Base-by-base conservation (phyloP, 768 basidiomycete genomes). In the Tricholomella constricta region DNA sequence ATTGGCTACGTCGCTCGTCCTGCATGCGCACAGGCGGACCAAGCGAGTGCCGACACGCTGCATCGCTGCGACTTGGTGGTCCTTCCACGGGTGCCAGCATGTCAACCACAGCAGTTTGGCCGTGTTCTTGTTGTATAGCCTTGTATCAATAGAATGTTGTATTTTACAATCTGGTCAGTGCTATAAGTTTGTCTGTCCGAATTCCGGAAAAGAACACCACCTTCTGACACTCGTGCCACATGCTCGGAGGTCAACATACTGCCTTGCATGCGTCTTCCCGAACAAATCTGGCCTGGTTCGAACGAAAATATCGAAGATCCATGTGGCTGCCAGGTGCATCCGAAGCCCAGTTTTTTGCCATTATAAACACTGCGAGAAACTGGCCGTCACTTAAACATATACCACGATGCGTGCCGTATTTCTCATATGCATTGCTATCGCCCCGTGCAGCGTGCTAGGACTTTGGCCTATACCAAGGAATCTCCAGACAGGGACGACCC, bases 381-480 rank as follows among this genome's bases (percentile, higher is more conserved):
- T 4, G 4, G 2, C 17, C 17, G 17, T 20, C 45, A 12, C 15
- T n/a, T n/a, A n/a, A 19, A n/a, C 31, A 11, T 29, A 1, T 17
- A 35, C 23, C 25, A 14, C 31, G n/a, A 58, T 61, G 60, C 38
- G 51, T 27, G 20, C 15, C 4, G 11, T 36, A 44, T 19, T 55
- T 14, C 27, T 58, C 22, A 27, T 52, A 6, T 7, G 34, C 32
- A 27, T 54, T 31, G 52, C 37, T 15, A 26, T 57, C 43, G 37
- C 56, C 45, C 44, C 60, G 6, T 25, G 15, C 12, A 41, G 15
- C 25, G 66, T 60, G 2, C 42, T 65, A 12, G 74, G 72, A 1
- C 61, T 79, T 37, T 81, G 78, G 78, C 78, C 78, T 9, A 75
- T 80, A 45, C 83, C 83, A 2, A 67, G 69, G 9, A 73, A 74